Conservation (phyloP, 768 basidiomycete genomes). For the Tricholoma matsutake region DNA sequence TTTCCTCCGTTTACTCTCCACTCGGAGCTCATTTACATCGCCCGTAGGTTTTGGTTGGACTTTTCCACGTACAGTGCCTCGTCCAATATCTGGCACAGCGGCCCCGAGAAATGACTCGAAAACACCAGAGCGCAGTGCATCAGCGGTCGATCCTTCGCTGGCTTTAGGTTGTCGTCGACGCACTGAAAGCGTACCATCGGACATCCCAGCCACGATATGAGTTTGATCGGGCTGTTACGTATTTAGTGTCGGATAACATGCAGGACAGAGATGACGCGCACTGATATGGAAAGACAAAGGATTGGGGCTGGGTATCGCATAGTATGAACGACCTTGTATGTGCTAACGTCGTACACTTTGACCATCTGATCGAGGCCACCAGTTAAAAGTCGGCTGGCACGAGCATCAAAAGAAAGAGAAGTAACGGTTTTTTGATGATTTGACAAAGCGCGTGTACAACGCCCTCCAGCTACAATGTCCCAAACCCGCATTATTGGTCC, state of each 20-base stretch:
- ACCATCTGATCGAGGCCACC: slow-evolving; percentile 97
- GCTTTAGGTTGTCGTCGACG: slow-evolving; percentile 81
- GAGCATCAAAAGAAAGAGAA: slow-evolving; percentile 75
- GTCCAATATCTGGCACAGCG: slow-evolving; percentile 51
- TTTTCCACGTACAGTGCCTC: slow-evolving; percentile 43
- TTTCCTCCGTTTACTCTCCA: slow-evolving; percentile 69
- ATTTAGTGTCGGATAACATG: slow-evolving; percentile 8
- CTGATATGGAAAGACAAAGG: slow-evolving; percentile 87
- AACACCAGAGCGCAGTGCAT: slow-evolving; percentile 48
- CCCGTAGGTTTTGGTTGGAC: slow-evolving; percentile 47
- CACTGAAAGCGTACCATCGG: slow-evolving; percentile 97
- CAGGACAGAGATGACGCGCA: slow-evolving; percentile 35
- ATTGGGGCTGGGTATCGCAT: slow-evolving; percentile 97
- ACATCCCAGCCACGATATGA: slow-evolving; percentile 96
- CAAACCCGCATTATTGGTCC: slow-evolving; percentile 93
- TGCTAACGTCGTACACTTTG: slow-evolving; percentile 94
- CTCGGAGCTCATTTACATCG: slow-evolving; percentile 72
- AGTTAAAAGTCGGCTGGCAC: slow-evolving; percentile 76
- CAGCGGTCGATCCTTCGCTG: slow-evolving; percentile 43
- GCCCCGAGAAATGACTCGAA: slow-evolving; percentile 68
- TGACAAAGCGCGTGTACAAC: slow-evolving; percentile 86
- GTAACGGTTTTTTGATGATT: slow-evolving; percentile 99
- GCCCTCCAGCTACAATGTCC: slow-evolving; percentile 91
- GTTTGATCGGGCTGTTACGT: slow-evolving; percentile 84
- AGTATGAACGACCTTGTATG: slow-evolving; percentile 94